Conservation (phyloP, 805 yeast genomes). For the Wickerhamia fluorescens region DNA sequence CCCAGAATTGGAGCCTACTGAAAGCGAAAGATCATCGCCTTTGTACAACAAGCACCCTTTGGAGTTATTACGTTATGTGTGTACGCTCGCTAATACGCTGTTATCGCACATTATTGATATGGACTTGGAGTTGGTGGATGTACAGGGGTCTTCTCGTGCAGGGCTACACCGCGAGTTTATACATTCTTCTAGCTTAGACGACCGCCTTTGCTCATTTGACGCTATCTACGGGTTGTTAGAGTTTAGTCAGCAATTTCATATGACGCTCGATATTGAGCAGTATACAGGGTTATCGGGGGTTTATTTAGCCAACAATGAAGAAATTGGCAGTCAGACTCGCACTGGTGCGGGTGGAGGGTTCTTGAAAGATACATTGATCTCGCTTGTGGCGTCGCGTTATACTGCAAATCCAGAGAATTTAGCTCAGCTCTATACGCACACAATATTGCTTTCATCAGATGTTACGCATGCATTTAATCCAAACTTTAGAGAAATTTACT, state of each 20-base stretch:
- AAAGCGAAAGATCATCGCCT: constrained; percentile 21
- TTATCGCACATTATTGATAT: constrained; percentile 20
- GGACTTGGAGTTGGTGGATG: constrained; percentile 33
- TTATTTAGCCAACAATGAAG: constrained; percentile 34
- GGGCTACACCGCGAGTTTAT: constrained; percentile 32
- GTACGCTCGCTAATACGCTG: constrained; percentile 14
- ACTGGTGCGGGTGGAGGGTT: constrained; percentile 35
- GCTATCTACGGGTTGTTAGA: constrained; percentile 29
- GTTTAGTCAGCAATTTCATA: constrained; percentile 10
- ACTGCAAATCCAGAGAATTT: constrained; percentile 3
- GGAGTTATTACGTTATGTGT: constrained; percentile 24
- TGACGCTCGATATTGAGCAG: constrained; percentile 8
- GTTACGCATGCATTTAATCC: constrained; percentile 40
- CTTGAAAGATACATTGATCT: constrained; percentile 14
- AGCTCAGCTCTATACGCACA: constrained; percentile 5
- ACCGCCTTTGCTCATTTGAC: constrained; percentile 33
- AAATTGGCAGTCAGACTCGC: constrained; percentile 32
- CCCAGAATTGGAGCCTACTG: constrained; percentile 13
- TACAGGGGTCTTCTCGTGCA: constrained; percentile 29
- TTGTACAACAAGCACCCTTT: constrained; percentile 26
- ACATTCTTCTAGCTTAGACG: constrained; percentile 35
- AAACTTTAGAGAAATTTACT: constrained; percentile 26
- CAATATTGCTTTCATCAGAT: constrained; percentile 34
- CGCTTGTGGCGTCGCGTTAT: constrained; percentile 7
- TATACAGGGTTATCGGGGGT: constrained; percentile 26